Base-by-base conservation (phyloP, 306 rosid genomes). In the Quercus alba region DNA sequence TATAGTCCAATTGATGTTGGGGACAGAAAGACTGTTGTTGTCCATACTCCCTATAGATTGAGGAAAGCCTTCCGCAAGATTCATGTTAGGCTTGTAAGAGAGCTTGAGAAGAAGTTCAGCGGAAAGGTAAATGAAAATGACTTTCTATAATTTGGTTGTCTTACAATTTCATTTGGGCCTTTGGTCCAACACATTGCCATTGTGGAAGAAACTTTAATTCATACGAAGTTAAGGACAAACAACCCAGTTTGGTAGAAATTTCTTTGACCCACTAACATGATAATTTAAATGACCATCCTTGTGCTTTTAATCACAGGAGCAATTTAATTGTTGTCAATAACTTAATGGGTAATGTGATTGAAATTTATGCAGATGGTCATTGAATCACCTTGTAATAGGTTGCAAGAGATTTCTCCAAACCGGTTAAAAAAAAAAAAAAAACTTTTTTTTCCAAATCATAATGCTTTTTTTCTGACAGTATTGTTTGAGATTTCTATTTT, bases 41-140 rank as follows among this genome's bases (percentile, higher is more conserved):
- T 91, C 79, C 93, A 91, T 76, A 81, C 91, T 18, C 97, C 98
- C 15, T 94, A 81, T 73, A 81, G 98, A 78, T 73, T 94, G 80
- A 87, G 98, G 88, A 94, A 94, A 80, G 89, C 92, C 11, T 94
- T 75, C 81, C 82, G 97, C 76, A 94, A 94, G 85, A 90, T 91
- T 68, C 97, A 94, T 76, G 83, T 86, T 62, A 85, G 87, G 89
- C 97, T 94, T 57, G 95, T 91, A 20, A 89, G 98, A 84, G 98
- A 94, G 90, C 97, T 94, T 21, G 98, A 94, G 85, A 94, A 94
- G 85, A 94, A 94, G 72, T 90, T 94, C 70, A 94, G 98, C 1
- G 98, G 98, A 3, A 91, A 94, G 95, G 98, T 94, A 56, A 21
- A 51, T 7, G n/a, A 46, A 69, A 64, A 15, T 41, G 46, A 8